Evolutionary conservation across 2,329 filamentous ascomycete genomes (phyloP).

Genomic region (Sporothrix brasiliensis): DNA sequence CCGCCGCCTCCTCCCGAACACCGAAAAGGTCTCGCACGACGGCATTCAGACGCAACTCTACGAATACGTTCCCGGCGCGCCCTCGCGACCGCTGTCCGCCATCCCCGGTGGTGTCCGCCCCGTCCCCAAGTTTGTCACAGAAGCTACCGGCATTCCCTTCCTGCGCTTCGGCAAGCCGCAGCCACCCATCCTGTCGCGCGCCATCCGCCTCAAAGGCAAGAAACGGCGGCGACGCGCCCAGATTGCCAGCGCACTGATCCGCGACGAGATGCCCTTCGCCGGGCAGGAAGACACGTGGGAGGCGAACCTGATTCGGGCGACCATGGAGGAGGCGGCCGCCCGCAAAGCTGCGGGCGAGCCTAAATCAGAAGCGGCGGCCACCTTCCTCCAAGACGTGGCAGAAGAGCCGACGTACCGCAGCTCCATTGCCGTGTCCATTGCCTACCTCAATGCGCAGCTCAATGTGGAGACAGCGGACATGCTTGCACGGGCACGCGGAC

Average conservation of each 20-base stretch:
- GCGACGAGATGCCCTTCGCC: slow-evolving; percentile 41
- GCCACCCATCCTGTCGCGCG: slow-evolving; percentile 58
- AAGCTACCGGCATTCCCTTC: slow-evolving; percentile 62
- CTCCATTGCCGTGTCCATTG: slow-evolving; percentile 35
- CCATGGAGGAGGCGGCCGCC: slow-evolving; percentile 39
- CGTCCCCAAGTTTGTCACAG: slow-evolving; percentile 60
- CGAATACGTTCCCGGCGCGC: slow-evolving; percentile 52
- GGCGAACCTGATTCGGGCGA: slow-evolving; percentile 42
- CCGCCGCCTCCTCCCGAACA: slow-evolving; percentile 35
- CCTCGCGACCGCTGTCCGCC: slow-evolving; percentile 53
- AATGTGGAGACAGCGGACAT: slow-evolving; percentile 45
- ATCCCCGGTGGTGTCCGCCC: slow-evolving; percentile 57
- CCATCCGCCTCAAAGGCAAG: slow-evolving; percentile 57
- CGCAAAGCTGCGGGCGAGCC: too few species aligned
- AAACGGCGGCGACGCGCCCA: slow-evolving; percentile 49
- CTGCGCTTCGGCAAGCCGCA: slow-evolving; percentile 69
- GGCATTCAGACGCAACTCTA: slow-evolving; percentile 28
- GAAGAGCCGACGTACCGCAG: slow-evolving; percentile 41
- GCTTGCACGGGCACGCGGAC: slow-evolving; percentile 47
- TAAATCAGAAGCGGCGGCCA: background rate
- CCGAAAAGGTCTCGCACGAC: slow-evolving; percentile 34
- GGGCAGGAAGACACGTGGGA: slow-evolving; percentile 57
- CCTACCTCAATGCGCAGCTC: slow-evolving; percentile 41
- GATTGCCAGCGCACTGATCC: slow-evolving; percentile 46
- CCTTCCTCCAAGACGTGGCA: background rate